Evolutionary conservation across 208 protist genomes (phyloP), one percentile per base, ranked within the genome.

Genomic region (Acanthamoeba culbertsoni): DNA sequence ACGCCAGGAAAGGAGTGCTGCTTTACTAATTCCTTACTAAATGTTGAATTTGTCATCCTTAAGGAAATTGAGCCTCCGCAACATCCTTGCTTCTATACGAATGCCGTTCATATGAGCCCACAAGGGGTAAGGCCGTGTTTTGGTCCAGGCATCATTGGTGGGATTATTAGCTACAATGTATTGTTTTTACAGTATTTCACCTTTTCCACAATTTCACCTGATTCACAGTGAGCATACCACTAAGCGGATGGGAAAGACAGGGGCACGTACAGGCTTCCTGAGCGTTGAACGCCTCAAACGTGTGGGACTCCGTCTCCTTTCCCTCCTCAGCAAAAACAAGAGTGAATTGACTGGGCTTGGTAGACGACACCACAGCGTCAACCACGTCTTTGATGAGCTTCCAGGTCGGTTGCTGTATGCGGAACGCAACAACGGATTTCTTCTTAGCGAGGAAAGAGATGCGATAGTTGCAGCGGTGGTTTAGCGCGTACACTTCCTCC

Each of bases 151-250:
- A n/a, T n/a, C n/a, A n/a, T n/a, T n/a, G n/a, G n/a, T n/a, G n/a
- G n/a, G n/a, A n/a, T n/a, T n/a, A n/a, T n/a, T n/a, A n/a, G n/a
- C n/a, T n/a, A n/a, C n/a, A n/a, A n/a, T n/a, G 71, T 28, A n/a
- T 37, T 82, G 71, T 82, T 82, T 23, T 82, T 82, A 23, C 71
- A 82, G 37, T 28, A 82, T 26, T 53, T 82, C 40, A 82, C 6
- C 71, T 82, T 82, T 28, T 82, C 71, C 35, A 82, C 71, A 16
- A 82, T 82, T 42, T 82, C 65, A 43, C 65, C 65, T 77, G 65
- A 28, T 26, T n/a, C 62, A 28, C 35, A 12, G 23, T 73, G 62
- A 40, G 16, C 12, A 28, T 10, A 35, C 14, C 23, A 65, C 12
- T 20, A 35, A 0, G 18, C n/a, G 55, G 12, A n/a, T 4, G 37